A percentile compares a stretch with the other conserved stretches of the same genome.
These are phyloP conservation scores for Penicillium odoratum DNA, from an alignment of 495 filamentous ascomycete genomes.

Conservation along the genomic window DNA sequence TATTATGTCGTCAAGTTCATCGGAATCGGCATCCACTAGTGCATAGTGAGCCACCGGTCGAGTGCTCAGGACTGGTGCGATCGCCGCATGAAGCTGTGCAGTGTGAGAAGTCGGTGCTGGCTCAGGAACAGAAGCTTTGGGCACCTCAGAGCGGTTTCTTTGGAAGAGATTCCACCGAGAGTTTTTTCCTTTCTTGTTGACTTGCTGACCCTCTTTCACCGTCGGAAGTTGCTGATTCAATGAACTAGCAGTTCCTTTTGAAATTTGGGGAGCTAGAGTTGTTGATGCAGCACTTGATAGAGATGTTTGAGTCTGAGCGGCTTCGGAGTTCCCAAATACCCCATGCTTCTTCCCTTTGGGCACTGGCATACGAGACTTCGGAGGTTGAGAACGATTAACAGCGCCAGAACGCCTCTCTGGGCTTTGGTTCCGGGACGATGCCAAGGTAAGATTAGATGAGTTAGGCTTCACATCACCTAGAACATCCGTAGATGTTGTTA, in stretches of 20 bases:
- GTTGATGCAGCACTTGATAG: constrained; percentile 32
- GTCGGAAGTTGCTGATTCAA: constrained; percentile 1
- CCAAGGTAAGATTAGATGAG: constrained; percentile 8
- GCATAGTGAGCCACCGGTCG: constrained; percentile 76
- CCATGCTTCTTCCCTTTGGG: constrained; percentile 17
- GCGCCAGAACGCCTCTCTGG: constrained; percentile 3
- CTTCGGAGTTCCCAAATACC: constrained; percentile 27
- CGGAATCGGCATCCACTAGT: constrained; percentile 73
- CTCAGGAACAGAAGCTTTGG: constrained; percentile 12
- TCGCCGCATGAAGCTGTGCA: constrained; percentile 39
- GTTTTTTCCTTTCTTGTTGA: constrained; percentile 33
- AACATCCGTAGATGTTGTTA: constrained; percentile 30
- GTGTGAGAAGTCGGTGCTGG: constrained; percentile 16
- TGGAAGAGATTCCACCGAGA: constrained; percentile 79
- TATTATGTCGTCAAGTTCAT: constrained; percentile 65
- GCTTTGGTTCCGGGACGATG: constrained; percentile 9
- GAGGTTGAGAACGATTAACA: not conserved
- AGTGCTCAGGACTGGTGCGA: constrained; percentile 35
- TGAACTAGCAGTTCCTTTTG: constrained; percentile 12
- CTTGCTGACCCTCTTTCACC: constrained; percentile 16
- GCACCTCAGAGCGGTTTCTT: constrained; percentile 40
- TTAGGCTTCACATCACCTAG: constrained; percentile 15
- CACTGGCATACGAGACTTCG: constrained; percentile 25
- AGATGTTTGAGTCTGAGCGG: constrained; percentile 25
- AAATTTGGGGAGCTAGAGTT: constrained; percentile 16